These are phyloP conservation scores for Austropuccinia psidii DNA, from an alignment of 1,284 basidiomycete genomes.

Conservation along the genomic window DNA sequence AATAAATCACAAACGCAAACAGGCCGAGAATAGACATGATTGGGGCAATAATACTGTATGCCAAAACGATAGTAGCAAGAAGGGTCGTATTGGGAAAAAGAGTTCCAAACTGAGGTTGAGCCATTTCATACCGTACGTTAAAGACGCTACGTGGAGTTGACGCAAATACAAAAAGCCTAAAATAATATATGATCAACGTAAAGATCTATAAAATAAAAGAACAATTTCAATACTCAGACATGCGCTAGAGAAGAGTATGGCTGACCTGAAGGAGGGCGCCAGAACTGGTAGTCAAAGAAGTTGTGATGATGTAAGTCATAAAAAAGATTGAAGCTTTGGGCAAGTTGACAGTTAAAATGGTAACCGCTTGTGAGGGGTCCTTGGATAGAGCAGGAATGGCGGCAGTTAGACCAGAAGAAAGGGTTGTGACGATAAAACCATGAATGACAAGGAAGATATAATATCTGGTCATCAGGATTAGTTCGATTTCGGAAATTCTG, in stretches of 20 bases:
- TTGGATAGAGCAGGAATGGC: slow-evolving; percentile 59
- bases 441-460: slow-evolving; percentile 89
- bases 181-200: slow-evolving; percentile 65
- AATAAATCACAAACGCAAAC: slow-evolving; percentile 74
- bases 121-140: slow-evolving; percentile 63
- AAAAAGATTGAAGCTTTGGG: slow-evolving; percentile 87
- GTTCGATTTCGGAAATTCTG: slow-evolving; percentile 69
- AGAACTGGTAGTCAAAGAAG: slow-evolving; percentile 61
- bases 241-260: not conserved
- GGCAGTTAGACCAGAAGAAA: slow-evolving; percentile 69
- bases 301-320: slow-evolving; percentile 60
- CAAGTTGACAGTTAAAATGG: slow-evolving; percentile 63
- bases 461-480: slow-evolving; percentile 81
- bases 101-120: slow-evolving; percentile 72
- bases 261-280: slow-evolving; percentile 67
- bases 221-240: not conserved
- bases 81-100: slow-evolving; percentile 47
- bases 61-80: slow-evolving; percentile 42
- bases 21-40: slow-evolving; percentile 85
- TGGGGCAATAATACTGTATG: slow-evolving; percentile 85
- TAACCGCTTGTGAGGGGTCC: slow-evolving; percentile 59
- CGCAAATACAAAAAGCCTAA: slow-evolving; percentile 75
- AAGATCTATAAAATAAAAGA: slow-evolving; percentile 2
- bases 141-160: slow-evolving; percentile 82
- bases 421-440: slow-evolving; percentile 77